Conservation (phyloP, 164 flowering plant genomes). For the Tetrastigma voinierianum region DNA sequence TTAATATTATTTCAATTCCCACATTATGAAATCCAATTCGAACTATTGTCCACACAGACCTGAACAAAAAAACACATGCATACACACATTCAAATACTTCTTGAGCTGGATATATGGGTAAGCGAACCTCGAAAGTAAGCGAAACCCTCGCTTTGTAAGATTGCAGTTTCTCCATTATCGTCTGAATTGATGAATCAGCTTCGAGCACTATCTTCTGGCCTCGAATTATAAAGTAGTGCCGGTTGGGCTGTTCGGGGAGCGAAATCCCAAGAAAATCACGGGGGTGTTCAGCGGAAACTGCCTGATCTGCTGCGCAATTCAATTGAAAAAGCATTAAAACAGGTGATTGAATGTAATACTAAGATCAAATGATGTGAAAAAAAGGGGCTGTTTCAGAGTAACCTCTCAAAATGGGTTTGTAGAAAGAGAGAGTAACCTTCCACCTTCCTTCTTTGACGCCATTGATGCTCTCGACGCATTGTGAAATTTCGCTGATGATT, state of each 20-base stretch:
- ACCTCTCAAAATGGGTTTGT: constrained; percentile 73
- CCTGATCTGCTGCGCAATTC: constrained; percentile 34
- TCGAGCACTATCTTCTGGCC: constrained; percentile 63
- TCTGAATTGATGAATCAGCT: constrained; percentile 71
- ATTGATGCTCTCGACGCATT: constrained; percentile 77
- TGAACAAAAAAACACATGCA: too few relatives aligned
- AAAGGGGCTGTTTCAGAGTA: background rate
- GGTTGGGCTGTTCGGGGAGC: constrained; percentile 73
- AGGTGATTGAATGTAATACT: background rate
- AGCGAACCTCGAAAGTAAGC: constrained; percentile 63
- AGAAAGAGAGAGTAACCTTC: constrained; percentile 71
- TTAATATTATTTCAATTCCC: too few relatives aligned
- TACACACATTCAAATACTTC: too few relatives aligned
- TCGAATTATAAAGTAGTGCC: constrained; percentile 67
- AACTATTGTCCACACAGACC: too few relatives aligned
- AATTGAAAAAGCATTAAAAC: background rate
- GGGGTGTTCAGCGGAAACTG: constrained; percentile 36
- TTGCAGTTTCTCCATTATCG: constrained; percentile 84
- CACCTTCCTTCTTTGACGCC: constrained; percentile 83
- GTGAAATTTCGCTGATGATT: constrained; percentile 72
- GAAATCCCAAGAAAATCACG: constrained; percentile 76
- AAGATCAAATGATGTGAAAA: background rate
- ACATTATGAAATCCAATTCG: too few relatives aligned
- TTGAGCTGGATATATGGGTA: background rate
- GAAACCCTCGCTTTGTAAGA: constrained; percentile 74